These are phyloP conservation scores for Penicillium bovifimosum DNA, from an alignment of 495 filamentous ascomycete genomes.

Conservation along the genomic window DNA sequence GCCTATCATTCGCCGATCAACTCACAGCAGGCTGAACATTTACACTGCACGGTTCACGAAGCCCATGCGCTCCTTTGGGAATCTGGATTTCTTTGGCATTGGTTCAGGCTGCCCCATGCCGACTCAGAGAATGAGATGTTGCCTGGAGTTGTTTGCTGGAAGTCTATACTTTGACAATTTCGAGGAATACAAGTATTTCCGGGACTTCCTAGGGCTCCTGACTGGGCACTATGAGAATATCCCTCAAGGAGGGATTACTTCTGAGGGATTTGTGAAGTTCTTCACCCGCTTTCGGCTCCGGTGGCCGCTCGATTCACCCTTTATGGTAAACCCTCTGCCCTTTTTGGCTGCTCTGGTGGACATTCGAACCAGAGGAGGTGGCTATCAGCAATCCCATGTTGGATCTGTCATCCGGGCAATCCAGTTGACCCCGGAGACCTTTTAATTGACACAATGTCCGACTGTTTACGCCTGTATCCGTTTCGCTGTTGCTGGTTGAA, in stretches of 20 bases:
- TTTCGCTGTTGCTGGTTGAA: no score
- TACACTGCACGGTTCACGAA: conserved; percentile 50
- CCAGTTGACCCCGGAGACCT: neutral
- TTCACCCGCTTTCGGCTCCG: neutral
- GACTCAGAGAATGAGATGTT: conserved; percentile 2
- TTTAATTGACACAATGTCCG: no score
- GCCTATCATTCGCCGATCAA: conserved; percentile 24
- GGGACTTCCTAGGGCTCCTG: conserved; percentile 48
- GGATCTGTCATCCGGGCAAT: neutral
- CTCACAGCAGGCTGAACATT: conserved; percentile 41
- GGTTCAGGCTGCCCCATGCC: neutral
- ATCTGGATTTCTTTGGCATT: conserved; percentile 33
- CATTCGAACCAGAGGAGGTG: neutral
- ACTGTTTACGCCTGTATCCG: no score
- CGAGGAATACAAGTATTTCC: conserved; percentile 47
- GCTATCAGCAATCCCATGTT: neutral
- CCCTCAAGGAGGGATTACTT: conserved; percentile 17
- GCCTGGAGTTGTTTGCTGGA: conserved; percentile 62
- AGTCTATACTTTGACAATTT: conserved; percentile 53
- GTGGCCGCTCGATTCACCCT: neutral
- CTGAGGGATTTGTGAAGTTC: conserved; percentile 42
- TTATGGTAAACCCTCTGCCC: neutral
- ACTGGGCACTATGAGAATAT: conserved; percentile 13
- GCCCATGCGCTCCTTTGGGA: conserved; percentile 37
- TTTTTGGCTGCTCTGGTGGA: neutral